Evolutionary conservation across 139 green algal genomes (phyloP).

Genomic region (Ettlia oleoabundans): DNA sequence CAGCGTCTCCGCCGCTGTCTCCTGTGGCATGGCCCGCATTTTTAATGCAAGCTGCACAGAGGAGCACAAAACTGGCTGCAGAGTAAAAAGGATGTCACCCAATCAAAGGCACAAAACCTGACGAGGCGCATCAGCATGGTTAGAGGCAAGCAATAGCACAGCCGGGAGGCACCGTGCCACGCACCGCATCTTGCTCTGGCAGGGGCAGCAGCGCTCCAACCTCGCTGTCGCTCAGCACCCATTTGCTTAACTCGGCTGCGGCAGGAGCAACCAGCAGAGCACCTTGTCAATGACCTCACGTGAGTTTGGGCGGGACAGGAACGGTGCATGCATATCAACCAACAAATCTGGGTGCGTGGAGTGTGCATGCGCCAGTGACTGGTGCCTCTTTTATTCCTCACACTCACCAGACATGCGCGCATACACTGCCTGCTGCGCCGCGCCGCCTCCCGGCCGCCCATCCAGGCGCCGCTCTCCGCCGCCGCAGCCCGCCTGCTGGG

Average conservation of each 20-base stretch:
- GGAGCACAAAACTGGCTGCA: not conserved
- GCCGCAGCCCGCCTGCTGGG: not conserved
- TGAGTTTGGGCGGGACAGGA: too few species aligned
- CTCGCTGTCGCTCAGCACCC: conserved; percentile 35
- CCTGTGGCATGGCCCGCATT: conserved; percentile 22
- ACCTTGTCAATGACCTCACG: too few species aligned
- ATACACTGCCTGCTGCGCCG: conserved; percentile 32
- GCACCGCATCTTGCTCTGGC: conserved; percentile 12
- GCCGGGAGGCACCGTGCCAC: not conserved
- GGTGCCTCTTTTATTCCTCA: too few species aligned
- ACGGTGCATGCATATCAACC: too few species aligned
- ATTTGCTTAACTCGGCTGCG: conserved; percentile 30
- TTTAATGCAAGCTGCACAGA: conserved; percentile 16
- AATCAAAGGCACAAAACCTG: too few species aligned
- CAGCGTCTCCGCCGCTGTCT: not conserved
- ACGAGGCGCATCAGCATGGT: too few species aligned
- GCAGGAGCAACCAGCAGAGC: not conserved
- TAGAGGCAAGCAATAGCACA: too few species aligned
- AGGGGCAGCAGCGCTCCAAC: not conserved
- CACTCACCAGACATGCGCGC: conserved; percentile 27
- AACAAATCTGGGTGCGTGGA: too few species aligned
- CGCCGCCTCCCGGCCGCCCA: not conserved
- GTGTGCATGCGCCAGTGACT: too few species aligned
- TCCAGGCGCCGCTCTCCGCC: conserved; percentile 13
- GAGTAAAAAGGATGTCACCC: not conserved